Evolutionary conservation across 345 rosid genomes (phyloP).

Genomic region (Melaleuca alternifolia): DNA sequence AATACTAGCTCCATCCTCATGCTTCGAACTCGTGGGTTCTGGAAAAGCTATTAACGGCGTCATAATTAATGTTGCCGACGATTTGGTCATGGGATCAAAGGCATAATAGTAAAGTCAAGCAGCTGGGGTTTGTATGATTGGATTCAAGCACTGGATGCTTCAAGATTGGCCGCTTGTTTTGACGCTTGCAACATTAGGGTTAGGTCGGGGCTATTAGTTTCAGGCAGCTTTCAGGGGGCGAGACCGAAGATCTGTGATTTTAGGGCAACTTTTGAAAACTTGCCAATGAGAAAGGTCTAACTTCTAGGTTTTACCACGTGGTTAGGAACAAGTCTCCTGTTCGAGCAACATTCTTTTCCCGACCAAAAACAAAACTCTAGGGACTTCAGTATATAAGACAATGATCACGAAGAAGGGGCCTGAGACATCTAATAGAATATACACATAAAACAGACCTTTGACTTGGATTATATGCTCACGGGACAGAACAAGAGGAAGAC

Average conservation of each 20-base stretch:
- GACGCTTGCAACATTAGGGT: neutral
- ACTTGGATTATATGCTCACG: neutral
- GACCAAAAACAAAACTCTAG: neutral
- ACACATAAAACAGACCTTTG: neutral
- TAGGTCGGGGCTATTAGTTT: neutral
- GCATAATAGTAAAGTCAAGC: neutral
- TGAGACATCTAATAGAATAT: neutral
- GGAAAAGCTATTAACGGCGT: neutral
- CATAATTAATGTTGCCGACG: neutral
- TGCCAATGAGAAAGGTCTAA: neutral
- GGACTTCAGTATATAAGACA: neutral
- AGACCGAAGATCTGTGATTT: neutral
- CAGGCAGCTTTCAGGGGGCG: neutral
- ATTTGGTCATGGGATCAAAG: neutral
- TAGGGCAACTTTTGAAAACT: neutral
- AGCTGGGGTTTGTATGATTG: neutral
- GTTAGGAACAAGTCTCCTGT: neutral
- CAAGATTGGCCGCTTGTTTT: neutral
- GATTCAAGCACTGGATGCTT: neutral
- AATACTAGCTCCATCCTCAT: neutral
- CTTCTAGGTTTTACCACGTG: neutral
- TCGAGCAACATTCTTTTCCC: neutral
- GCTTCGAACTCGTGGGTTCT: neutral
- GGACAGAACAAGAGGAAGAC: neutral
- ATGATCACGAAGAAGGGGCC: neutral